Conservation (phyloP, 1,284 basidiomycete species). For the Boletus smithii region DNA sequence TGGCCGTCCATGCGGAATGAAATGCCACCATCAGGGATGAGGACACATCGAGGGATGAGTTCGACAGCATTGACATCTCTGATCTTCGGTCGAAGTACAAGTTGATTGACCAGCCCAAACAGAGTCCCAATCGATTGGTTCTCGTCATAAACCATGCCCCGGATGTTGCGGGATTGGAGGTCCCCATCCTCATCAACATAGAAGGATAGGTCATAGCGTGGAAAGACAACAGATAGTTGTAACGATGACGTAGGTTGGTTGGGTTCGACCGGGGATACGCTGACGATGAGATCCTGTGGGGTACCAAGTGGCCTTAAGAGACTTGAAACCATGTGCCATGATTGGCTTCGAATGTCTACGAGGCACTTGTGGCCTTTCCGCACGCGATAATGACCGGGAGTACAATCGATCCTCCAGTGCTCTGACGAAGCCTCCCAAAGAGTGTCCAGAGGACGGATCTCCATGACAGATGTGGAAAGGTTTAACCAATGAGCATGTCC, state of each 20-base stretch:
- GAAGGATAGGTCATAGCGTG: constrained; percentile 40
- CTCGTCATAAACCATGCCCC: constrained; percentile 25
- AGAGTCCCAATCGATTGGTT: constrained; percentile 25
- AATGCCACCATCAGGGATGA: constrained; percentile 41
- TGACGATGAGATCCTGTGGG: constrained; percentile 28
- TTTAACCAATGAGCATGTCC: constrained; percentile 41
- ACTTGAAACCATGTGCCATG: constrained; percentile 26
- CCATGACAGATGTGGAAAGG: constrained; percentile 27
- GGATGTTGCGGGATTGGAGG: constrained; percentile 28
- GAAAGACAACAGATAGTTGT: constrained; percentile 36
- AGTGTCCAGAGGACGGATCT: constrained; percentile 34
- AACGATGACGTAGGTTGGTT: constrained; percentile 7
- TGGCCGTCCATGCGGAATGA: constrained; percentile 22
- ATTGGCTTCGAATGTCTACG: constrained; percentile 1
- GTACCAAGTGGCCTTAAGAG: constrained; percentile 30
- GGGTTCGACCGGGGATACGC: neutral
- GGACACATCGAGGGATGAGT: constrained; percentile 27
- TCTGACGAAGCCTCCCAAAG: constrained; percentile 24
- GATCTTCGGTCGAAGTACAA: constrained; percentile 35
- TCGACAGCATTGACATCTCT: neutral
- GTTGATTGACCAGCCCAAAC: constrained; percentile 35
- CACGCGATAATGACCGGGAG: constrained; percentile 6
- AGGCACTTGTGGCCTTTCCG: constrained; percentile 16
- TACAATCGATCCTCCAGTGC: constrained; percentile 21
- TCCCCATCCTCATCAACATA: constrained; percentile 25